Conservation (phyloP, 139 green algal species). For the Mychonastes homosphaera region DNA sequence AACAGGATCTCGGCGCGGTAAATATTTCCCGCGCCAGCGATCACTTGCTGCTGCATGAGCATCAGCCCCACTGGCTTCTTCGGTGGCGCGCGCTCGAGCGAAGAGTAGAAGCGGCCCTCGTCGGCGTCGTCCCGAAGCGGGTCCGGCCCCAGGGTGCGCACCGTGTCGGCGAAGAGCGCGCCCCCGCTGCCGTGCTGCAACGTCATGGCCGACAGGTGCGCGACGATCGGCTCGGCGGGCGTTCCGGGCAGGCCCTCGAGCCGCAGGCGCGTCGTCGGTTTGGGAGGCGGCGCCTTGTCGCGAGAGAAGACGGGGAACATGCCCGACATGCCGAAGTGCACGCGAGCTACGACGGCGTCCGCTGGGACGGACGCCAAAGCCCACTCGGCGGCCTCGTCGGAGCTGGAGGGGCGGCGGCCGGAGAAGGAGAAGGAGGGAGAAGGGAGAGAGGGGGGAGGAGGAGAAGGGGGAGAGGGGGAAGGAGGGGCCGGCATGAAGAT, state of each 20-base stretch:
- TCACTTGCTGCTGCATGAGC: constrained; percentile 70
- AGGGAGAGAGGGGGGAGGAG: not conserved
- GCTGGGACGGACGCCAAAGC: too few relatives aligned
- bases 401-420: too few relatives aligned
- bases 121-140: constrained; percentile 55
- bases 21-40: constrained; percentile 81
- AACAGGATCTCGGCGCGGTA: constrained; percentile 82
- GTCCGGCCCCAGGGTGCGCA: constrained; percentile 49
- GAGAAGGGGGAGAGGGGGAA: not conserved
- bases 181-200: constrained; percentile 32
- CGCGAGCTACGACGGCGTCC: constrained; percentile 42
- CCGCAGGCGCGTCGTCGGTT: constrained; percentile 50
- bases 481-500: constrained; percentile 39
- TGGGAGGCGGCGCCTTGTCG: constrained; percentile 27
- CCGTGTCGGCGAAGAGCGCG: not conserved
- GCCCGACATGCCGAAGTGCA: constrained; percentile 80
- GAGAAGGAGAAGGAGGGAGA: too few relatives aligned
- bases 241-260: constrained; percentile 28
- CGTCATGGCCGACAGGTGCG: constrained; percentile 72
- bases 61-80: constrained; percentile 63
- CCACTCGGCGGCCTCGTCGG: too few relatives aligned
- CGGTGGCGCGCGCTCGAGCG: not conserved
- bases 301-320: constrained; percentile 17
- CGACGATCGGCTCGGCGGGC: constrained; percentile 25
- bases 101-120: constrained; percentile 16